Conservation (phyloP, 306 rosid species). For the Acacia crassicarpa region DNA sequence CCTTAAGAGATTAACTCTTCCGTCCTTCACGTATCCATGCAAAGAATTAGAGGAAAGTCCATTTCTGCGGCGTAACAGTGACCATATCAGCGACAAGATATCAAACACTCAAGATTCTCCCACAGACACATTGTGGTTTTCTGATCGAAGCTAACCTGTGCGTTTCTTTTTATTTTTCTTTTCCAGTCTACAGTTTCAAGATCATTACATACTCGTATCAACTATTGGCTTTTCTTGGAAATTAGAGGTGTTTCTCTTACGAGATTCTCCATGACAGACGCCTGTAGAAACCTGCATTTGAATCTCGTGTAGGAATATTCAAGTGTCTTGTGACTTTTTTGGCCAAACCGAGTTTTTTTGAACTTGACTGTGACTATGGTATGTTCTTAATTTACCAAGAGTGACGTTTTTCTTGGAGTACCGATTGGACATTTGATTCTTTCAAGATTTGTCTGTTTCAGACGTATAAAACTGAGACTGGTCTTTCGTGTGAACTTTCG, state of each 20-base stretch:
- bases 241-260: not conserved
- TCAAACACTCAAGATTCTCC: conserved; percentile 26
- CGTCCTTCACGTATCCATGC: conserved; percentile 36
- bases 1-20: conserved; percentile 39
- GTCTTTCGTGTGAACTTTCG: not conserved
- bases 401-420: not conserved
- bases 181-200: not conserved
- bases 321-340: not conserved
- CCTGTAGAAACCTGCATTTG: not conserved
- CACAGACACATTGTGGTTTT: conserved; percentile 16
- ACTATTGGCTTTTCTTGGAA: conserved; percentile 9
- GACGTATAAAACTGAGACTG: not conserved
- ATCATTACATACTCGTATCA: not conserved
- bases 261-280: conserved; percentile 11
- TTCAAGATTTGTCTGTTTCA: not conserved
- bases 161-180: conserved; percentile 10
- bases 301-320: not conserved
- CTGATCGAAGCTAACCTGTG: conserved; percentile 16
- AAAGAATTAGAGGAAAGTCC: conserved; percentile 37
- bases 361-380: not conserved
- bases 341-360: not conserved
- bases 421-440: not conserved
- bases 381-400: not conserved
- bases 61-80: conserved; percentile 35
- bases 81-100: conserved; percentile 29